These are phyloP conservation scores for Globisporangium viniferum DNA, from an alignment of 352 stramenopile species.

Conservation along the genomic window DNA sequence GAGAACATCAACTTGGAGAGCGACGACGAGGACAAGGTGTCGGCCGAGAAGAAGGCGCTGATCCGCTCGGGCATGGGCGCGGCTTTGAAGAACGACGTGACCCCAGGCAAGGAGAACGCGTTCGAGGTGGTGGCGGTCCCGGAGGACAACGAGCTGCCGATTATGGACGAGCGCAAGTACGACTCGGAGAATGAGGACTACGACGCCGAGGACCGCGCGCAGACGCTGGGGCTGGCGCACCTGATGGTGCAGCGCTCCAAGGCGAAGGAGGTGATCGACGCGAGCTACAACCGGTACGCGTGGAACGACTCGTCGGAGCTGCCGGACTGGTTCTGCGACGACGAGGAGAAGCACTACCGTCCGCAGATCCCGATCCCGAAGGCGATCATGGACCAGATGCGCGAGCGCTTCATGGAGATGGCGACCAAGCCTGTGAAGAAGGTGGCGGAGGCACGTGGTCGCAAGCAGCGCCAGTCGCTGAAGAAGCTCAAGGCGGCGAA, in stretches of 20 bases:
- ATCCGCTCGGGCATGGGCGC: slow-evolving; percentile 87
- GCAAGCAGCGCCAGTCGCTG: slow-evolving; percentile 93
- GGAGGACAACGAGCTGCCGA: slow-evolving; percentile 37
- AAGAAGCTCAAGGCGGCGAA: slow-evolving; percentile 96
- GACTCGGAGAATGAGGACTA: slow-evolving; percentile 97
- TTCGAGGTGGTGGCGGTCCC: slow-evolving; percentile 50
- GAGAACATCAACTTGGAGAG: slow-evolving; percentile 34
- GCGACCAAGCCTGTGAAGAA: slow-evolving; percentile 98
- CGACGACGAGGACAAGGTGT: slow-evolving; percentile 51
- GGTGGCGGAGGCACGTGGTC: slow-evolving; percentile 95
- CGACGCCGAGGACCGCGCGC: slow-evolving; percentile 95
- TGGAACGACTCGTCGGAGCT: slow-evolving; percentile 97
- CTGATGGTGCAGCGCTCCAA: slow-evolving; percentile 98
- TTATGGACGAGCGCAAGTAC: slow-evolving; percentile 91
- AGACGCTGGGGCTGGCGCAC: slow-evolving; percentile 95
- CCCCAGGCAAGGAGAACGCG: slow-evolving; percentile 20
- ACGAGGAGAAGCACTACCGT: slow-evolving; percentile 96
- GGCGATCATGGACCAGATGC: slow-evolving; percentile 97
- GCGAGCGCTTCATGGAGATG: slow-evolving; percentile 95
- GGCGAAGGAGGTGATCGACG: slow-evolving; percentile 97
- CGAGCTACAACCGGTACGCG: slow-evolving; percentile 98
- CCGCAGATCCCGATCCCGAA: slow-evolving; percentile 97
- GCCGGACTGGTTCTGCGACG: slow-evolving; percentile 98
- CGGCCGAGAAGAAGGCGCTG: slow-evolving; percentile 72
- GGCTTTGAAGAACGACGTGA: slow-evolving; percentile 33